Evolutionary conservation across 139 green algal species (phyloP).

Genomic region (Desmodesmus armatus): DNA sequence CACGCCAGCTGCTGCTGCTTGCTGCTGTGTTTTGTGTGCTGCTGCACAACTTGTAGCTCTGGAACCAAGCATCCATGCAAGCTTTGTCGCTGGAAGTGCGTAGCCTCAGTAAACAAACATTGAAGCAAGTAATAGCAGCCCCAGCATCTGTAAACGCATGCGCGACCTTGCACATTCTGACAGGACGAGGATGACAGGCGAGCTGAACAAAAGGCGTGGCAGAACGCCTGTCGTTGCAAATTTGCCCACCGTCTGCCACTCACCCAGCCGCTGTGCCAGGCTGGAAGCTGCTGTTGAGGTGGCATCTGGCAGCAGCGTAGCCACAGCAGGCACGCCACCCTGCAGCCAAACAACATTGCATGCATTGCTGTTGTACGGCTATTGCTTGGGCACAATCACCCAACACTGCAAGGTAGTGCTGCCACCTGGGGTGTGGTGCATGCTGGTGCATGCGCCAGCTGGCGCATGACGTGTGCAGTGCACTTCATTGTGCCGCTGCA

Average conservation of each 20-base stretch:
- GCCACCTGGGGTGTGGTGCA: too few relatives aligned
- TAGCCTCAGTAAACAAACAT: too few relatives aligned
- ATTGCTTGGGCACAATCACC: neutral
- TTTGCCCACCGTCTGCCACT: neutral
- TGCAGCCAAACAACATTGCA: neutral
- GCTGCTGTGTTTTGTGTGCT: too few relatives aligned
- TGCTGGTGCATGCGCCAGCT: too few relatives aligned
- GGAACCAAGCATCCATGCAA: too few relatives aligned
- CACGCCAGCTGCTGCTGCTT: too few relatives aligned
- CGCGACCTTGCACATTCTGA: neutral
- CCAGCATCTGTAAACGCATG: neutral
- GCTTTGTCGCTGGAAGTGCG: too few relatives aligned
- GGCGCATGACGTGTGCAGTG: too few relatives aligned
- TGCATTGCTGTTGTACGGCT: neutral
- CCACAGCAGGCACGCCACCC: constrained; percentile 20
- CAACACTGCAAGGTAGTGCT: too few relatives aligned
- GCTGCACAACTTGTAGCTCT: too few relatives aligned
- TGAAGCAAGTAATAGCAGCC: neutral
- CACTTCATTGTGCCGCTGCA: neutral
- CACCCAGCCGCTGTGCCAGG: constrained; percentile 37
- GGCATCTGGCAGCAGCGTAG: constrained; percentile 30
- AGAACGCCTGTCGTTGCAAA: neutral
- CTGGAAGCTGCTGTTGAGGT: constrained; percentile 4
- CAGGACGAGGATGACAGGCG: neutral
- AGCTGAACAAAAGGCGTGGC: too few relatives aligned